Evolutionary conservation across 1,284 basidiomycete species (phyloP).

Genomic region (Grifola frondosa): DNA sequence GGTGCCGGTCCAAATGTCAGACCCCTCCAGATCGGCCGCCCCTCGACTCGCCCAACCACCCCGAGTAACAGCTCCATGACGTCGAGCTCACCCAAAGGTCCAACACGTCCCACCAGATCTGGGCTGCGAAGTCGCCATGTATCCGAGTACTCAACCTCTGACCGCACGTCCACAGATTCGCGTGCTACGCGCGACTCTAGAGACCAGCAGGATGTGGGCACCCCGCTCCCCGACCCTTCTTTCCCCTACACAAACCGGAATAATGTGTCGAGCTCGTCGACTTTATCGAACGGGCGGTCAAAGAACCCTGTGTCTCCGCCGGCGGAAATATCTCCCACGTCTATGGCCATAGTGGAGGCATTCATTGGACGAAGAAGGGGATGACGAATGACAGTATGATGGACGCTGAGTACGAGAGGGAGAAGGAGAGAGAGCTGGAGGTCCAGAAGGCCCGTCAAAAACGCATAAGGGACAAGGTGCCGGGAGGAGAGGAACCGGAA

Average conservation of each 20-base stretch:
- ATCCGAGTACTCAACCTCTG: constrained; percentile 32
- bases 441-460: constrained; percentile 60
- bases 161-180: constrained; percentile 28
- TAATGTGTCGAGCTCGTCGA: constrained; percentile 17
- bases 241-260: constrained; percentile 20
- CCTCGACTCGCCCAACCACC: constrained; percentile 32
- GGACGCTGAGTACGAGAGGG: constrained; percentile 44
- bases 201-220: constrained; percentile 28
- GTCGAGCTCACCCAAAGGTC: constrained; percentile 28
- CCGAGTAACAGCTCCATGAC: constrained; percentile 30
- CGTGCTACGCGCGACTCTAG: constrained; percentile 26
- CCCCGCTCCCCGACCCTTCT: constrained; percentile 24
- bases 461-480: constrained; percentile 63
- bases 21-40: constrained; percentile 52
- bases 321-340: constrained; percentile 36
- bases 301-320: constrained; percentile 17
- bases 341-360: constrained; percentile 61
- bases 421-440: constrained; percentile 58
- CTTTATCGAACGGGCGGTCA: constrained; percentile 14
- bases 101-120: constrained; percentile 35
- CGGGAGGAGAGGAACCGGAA: constrained; percentile 52
- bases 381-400: constrained; percentile 47
- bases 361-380: constrained; percentile 61
- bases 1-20: constrained; percentile 34
- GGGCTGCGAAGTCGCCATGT: constrained; percentile 33